Base-by-base conservation (phyloP, 1,284 basidiomycete species). In the Leccinum fuscescens region DNA sequence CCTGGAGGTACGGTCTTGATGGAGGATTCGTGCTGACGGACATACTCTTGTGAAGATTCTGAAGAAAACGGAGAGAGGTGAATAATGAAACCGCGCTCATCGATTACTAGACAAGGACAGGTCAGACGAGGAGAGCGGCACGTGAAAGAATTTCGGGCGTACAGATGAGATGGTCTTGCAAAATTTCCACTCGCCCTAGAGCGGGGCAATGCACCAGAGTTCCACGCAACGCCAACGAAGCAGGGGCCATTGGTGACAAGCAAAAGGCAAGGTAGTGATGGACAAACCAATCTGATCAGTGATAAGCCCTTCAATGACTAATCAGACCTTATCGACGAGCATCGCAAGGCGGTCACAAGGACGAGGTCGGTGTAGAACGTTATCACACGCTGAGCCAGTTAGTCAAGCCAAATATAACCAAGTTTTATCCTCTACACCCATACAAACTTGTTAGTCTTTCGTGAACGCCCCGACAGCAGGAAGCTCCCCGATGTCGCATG, bases 151-250 rank as follows among this genome's bases (percentile, higher is more conserved):
- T 54, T 17, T 22, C 33, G 29, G 42, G 52, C 62, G 20, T 57
- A 86, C 89, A 77, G 57, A 92, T 71, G 17, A 91, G 66, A 66
- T 87, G 73, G 65, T 92, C 82, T 1, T 73, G 70, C 11, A 84
- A 72, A 44, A 92, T 81, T 14, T 83, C 77, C 3, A 91, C 65
- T 11, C 74, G 58, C 6, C 83, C 83, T 3, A 84, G 76, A 2
- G 64, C 60, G 0, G 80, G 81, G 22, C 82, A 82, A 65, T 88
- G 83, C 2, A 88, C 81, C 51, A 92, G 79, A 6, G 83, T 82
- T 8, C 84, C 88, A 59, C 73, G 68, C 33, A 84, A 50, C 46
- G 65, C 74, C 39, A 64, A 35, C 17, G 59, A 11, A 29, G 54
- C 37, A n/a, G 29, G 6, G 4, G 60, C 33, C 64, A 65, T 66